Conservation (phyloP, 306 rosid species). For the Hippophae tibetana region DNA sequence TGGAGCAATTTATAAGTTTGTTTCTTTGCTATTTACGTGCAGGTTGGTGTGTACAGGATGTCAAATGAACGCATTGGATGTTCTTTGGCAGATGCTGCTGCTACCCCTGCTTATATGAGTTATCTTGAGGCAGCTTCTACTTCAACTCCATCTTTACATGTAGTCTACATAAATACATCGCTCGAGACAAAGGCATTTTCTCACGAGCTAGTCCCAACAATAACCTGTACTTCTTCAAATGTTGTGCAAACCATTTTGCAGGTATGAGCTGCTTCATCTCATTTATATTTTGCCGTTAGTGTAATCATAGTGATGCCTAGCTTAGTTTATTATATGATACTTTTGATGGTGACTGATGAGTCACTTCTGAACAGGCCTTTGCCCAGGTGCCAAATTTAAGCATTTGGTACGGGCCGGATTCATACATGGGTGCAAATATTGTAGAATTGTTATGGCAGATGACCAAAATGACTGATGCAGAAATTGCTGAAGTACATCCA, state of each 20-base stretch:
- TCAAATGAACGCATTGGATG: conserved; percentile 80
- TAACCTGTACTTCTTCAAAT: conserved; percentile 95
- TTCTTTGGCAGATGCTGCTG: conserved; percentile 96
- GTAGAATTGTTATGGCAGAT: conserved; percentile 67
- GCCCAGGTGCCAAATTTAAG: conserved; percentile 77
- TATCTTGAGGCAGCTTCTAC: conserved; percentile 74
- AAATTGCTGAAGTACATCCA: conserved; percentile 69
- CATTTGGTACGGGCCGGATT: conserved; percentile 91
- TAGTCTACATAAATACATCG: conserved; percentile 80
- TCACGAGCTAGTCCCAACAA: conserved; percentile 94
- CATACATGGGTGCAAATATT: conserved; percentile 99
- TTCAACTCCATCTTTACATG: conserved; percentile 71
- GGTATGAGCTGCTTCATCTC: conserved; percentile 29
- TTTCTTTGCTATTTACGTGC: conserved; percentile 22
- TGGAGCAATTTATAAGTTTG: conserved; percentile 14
- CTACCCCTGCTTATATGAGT: conserved; percentile 61
- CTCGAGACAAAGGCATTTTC: conserved; percentile 91
- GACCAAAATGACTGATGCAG: conserved; percentile 78
- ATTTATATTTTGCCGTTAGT: conserved; percentile 1
- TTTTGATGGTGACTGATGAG: background rate
- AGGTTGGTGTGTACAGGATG: conserved; percentile 93
- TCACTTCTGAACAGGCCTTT: conserved; percentile 54
- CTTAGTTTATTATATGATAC: too few relatives aligned
- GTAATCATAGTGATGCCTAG: background rate
- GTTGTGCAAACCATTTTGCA: conserved; percentile 89